These are phyloP conservation scores for Hanseniaspora gamundiae DNA, from an alignment of 1,139 yeast genomes.

Conservation along the genomic window DNA sequence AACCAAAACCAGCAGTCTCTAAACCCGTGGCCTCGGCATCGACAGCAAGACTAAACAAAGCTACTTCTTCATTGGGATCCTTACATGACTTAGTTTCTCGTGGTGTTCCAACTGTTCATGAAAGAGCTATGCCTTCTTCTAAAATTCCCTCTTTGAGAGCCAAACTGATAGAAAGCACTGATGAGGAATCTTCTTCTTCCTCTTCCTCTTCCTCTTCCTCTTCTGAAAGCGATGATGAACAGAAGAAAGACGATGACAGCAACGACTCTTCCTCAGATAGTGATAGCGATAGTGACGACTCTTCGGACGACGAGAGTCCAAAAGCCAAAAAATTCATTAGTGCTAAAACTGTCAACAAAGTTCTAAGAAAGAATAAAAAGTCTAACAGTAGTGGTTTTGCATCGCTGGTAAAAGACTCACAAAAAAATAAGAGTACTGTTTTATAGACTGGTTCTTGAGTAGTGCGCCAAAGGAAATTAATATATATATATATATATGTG, in stretches of 20 bases:
- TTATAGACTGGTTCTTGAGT: not conserved
- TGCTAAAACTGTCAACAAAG: slow-evolving; percentile 30
- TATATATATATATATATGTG: not conserved
- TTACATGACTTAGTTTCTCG: slow-evolving; percentile 43
- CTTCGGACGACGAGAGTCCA: slow-evolving; percentile 17
- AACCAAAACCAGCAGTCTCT: slow-evolving; percentile 12
- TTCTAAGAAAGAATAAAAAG: slow-evolving; percentile 27
- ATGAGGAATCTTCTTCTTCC: slow-evolving; percentile 10
- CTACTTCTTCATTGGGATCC: slow-evolving; percentile 35
- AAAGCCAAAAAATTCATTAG: slow-evolving; percentile 26
- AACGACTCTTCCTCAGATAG: slow-evolving; percentile 18
- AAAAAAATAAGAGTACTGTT: slow-evolving; percentile 12
- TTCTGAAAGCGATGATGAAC: slow-evolving; percentile 13
- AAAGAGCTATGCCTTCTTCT: slow-evolving; percentile 22
- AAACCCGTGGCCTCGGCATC: slow-evolving; percentile 9
- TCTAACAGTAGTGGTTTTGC: slow-evolving; percentile 38
- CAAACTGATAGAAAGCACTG: slow-evolving; percentile 8
- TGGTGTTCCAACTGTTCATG: slow-evolving; percentile 55
- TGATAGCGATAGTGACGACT: slow-evolving; percentile 19
- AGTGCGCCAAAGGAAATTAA: not conserved
- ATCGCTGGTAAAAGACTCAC: slow-evolving; percentile 41
- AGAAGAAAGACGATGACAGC: slow-evolving; percentile 16
- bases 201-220: slow-evolving; percentile 5
- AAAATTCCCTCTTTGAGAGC: slow-evolving; percentile 8
- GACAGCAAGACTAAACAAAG: slow-evolving; percentile 10